Percentiles rank a stretch among this genome's conserved stretches.
Evolutionary conservation across 176 grass and related monocot species (phyloP).

Genomic region (Pharus latifolius): DNA sequence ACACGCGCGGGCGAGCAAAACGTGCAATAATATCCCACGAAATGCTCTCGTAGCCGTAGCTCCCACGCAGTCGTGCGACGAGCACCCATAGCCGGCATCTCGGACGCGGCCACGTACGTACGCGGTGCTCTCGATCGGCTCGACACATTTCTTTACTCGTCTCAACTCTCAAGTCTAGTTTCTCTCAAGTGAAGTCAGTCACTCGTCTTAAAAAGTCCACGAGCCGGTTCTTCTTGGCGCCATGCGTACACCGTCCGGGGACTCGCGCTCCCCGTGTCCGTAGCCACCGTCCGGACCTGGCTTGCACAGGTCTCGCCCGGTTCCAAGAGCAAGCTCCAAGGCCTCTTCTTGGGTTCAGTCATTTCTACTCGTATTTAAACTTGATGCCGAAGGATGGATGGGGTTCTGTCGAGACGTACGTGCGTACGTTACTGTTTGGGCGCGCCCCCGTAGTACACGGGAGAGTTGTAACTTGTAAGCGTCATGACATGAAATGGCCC

Average conservation of each 20-base stretch:
- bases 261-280: conserved; percentile 16
- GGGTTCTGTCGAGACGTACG: conserved; percentile 11
- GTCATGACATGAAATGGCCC: too few species aligned
- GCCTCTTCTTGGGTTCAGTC: background rate
- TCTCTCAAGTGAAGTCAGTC: background rate
- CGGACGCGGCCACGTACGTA: conserved; percentile 5
- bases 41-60: conserved; percentile 28
- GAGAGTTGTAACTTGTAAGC: too few species aligned
- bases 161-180: too few species aligned
- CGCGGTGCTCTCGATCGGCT: background rate
- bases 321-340: conserved; percentile 29
- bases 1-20: background rate
- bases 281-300: conserved; percentile 21
- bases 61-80: conserved; percentile 26
- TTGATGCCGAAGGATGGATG: background rate
- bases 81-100: background rate
- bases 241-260: background rate
- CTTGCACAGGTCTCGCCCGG: background rate
- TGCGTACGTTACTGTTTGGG: conserved; percentile 26
- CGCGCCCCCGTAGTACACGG: too few species aligned
- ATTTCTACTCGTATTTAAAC: background rate
- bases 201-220: conserved; percentile 5
- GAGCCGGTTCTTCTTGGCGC: conserved; percentile 32
- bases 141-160: background rate
- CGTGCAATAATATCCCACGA: conserved; percentile 8